A percentile compares a stretch with the other conserved stretches of the same genome.
Conservation (phyloP, 805 yeast species). For the Torulaspora quercuum region DNA sequence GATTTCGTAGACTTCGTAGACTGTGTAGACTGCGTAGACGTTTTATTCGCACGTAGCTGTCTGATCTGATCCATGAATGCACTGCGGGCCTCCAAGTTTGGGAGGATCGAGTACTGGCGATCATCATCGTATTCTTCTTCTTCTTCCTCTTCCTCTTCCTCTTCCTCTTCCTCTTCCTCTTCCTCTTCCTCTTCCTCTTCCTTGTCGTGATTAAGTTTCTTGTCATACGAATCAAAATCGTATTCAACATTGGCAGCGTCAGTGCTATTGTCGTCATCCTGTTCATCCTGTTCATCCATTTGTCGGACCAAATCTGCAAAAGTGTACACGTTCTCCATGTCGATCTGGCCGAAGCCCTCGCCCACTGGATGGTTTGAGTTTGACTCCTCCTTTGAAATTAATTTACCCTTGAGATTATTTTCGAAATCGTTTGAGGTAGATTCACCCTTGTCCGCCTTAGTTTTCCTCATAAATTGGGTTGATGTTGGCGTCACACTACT, state of each 20-base stretch:
- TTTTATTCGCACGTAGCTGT: constrained; percentile 18
- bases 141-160: constrained; percentile 23
- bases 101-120: constrained; percentile 20
- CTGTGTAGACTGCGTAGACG: neutral
- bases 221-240: constrained; percentile 23
- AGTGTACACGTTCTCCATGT: constrained; percentile 30
- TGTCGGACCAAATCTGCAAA: constrained; percentile 35
- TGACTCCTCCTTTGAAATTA: neutral
- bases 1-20: neutral
- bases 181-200: constrained; percentile 9
- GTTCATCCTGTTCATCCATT: constrained; percentile 32
- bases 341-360: constrained; percentile 16
- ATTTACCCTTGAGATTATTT: constrained; percentile 18
- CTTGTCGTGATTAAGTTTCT: constrained; percentile 1
- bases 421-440: constrained; percentile 36
- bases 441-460: constrained; percentile 2
- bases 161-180: constrained; percentile 19
- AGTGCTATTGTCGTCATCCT: constrained; percentile 28
- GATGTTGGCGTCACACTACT: constrained; percentile 44
- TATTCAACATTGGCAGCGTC: constrained; percentile 23
- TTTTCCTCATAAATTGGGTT: constrained; percentile 7
- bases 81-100: constrained; percentile 25
- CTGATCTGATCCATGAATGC: constrained; percentile 31
- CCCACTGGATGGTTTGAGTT: neutral
- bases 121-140: constrained; percentile 23